phyloP scores from a whole-genome alignment of 352 stramenopile species.

The Pythium utonaiense region DNA sequence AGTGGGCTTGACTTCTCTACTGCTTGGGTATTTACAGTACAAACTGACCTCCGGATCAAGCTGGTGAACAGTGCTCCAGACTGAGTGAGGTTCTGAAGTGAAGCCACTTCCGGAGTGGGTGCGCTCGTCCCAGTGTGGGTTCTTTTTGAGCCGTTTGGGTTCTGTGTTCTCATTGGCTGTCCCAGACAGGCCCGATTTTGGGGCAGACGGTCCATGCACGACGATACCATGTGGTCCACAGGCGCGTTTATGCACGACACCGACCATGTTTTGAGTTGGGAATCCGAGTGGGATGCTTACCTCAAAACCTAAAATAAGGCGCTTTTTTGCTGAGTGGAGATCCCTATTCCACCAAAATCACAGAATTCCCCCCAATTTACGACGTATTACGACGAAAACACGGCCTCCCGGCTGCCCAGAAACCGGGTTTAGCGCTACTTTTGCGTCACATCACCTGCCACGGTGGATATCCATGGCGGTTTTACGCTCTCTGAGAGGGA shows the following conservation, averaged over 20 bases:
- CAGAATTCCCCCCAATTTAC: too few relatives aligned
- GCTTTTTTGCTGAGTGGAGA: not conserved
- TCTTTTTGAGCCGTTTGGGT: not conserved
- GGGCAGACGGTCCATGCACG: not conserved
- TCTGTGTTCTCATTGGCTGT: slow-evolving; percentile 3
- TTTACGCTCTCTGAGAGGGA: not conserved
- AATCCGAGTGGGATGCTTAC: not conserved
- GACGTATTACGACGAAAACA: not conserved
- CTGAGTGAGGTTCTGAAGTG: not conserved
- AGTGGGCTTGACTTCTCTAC: too few relatives aligned
- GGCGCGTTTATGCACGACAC: not conserved
- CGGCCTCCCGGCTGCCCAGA: not conserved
- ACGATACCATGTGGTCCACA: not conserved
- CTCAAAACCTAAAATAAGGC: not conserved
- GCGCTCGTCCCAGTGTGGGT: not conserved
- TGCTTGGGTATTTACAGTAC: too few relatives aligned
- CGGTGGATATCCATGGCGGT: not conserved
- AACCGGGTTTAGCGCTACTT: not conserved
- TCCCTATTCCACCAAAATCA: not conserved
- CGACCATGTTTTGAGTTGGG: not conserved
- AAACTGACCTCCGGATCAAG: too few relatives aligned
- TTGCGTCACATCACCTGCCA: not conserved
- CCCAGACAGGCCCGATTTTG: not conserved
- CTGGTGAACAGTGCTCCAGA: too few relatives aligned
- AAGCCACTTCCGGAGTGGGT: not conserved